Conservation (phyloP, 2,329 filamentous ascomycete species). For the Aspergillus sojae region DNA sequence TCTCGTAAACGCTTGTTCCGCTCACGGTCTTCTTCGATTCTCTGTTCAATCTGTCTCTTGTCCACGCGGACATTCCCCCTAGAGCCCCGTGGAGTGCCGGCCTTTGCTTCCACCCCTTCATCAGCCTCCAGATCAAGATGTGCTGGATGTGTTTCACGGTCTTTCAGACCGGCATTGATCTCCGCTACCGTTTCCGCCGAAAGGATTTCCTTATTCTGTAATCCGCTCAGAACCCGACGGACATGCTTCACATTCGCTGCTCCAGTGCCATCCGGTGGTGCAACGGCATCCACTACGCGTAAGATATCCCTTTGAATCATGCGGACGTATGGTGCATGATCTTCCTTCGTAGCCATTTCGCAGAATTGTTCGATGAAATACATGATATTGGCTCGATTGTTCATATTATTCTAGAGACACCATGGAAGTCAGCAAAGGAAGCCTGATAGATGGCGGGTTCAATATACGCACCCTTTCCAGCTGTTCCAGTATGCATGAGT, state of each 20-base stretch:
- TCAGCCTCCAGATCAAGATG: slow-evolving; percentile 53
- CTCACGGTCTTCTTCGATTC: slow-evolving; percentile 95
- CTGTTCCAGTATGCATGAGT: slow-evolving; percentile 96
- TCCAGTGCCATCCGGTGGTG: slow-evolving; percentile 81
- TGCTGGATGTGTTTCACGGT: slow-evolving; percentile 68
- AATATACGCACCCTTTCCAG: slow-evolving; percentile 69
- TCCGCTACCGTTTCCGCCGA: slow-evolving; percentile 73
- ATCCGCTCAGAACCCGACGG: slow-evolving; percentile 72
- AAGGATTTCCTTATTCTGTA: slow-evolving; percentile 72
- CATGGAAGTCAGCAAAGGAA: not conserved
- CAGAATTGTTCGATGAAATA: slow-evolving; percentile 97
- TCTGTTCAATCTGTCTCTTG: slow-evolving; percentile 88
- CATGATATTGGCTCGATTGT: slow-evolving; percentile 97
- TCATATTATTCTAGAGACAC: slow-evolving; percentile 77
- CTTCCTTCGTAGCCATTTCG: slow-evolving; percentile 77
- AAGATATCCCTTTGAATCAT: slow-evolving; percentile 97
- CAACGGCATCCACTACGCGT: slow-evolving; percentile 87
- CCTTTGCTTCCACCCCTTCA: slow-evolving; percentile 34
- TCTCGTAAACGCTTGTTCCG: slow-evolving; percentile 89
- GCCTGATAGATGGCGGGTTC: not conserved
- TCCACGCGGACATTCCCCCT: slow-evolving; percentile 61
- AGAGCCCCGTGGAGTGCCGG: slow-evolving; percentile 29
- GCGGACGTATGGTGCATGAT: slow-evolving; percentile 77
- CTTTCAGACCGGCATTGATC: slow-evolving; percentile 80
- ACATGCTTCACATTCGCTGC: slow-evolving; percentile 94